These are phyloP conservation scores for Nicotiana sylvestris DNA, from an alignment of 257 asterid species.

Conservation along the genomic window DNA sequence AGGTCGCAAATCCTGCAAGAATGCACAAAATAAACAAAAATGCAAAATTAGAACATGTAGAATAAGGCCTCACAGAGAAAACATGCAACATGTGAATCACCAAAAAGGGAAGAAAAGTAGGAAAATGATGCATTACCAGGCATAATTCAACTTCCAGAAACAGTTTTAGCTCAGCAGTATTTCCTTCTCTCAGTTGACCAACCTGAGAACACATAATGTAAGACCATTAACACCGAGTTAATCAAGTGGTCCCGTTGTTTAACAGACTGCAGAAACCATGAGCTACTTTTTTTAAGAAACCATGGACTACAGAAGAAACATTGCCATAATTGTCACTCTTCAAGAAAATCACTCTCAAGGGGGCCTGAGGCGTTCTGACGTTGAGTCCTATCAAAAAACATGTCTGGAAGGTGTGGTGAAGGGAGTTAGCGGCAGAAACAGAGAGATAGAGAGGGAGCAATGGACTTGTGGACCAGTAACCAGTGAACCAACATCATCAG, in stretches of 20 bases:
- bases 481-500: too few relatives aligned
- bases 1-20: slow-evolving; percentile 49
- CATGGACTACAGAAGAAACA: background rate
- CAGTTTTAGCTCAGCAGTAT: slow-evolving; percentile 63
- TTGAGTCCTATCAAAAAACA: background rate
- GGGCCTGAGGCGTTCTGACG: background rate
- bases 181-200: slow-evolving; percentile 63
- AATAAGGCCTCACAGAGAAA: slow-evolving; percentile 1
- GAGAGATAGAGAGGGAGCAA: too few relatives aligned
- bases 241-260: background rate
- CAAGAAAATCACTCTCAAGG: too few relatives aligned
- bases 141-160: slow-evolving; percentile 67
- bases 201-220: slow-evolving; percentile 36
- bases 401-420: background rate
- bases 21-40: background rate
- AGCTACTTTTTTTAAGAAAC: background rate
- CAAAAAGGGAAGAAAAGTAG: slow-evolving; percentile 3
- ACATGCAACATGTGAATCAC: background rate
- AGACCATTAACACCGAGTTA: slow-evolving; percentile 5
- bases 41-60: background rate
- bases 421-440: too few relatives aligned
- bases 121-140: slow-evolving; percentile 36
- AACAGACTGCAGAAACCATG: background rate
- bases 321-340: too few relatives aligned
- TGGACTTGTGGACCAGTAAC: too few relatives aligned